A percentile compares a stretch with the other conserved stretches of the same genome.
Conservation (phyloP, 805 yeast species). For the Wickerhamiella occidentalis region DNA sequence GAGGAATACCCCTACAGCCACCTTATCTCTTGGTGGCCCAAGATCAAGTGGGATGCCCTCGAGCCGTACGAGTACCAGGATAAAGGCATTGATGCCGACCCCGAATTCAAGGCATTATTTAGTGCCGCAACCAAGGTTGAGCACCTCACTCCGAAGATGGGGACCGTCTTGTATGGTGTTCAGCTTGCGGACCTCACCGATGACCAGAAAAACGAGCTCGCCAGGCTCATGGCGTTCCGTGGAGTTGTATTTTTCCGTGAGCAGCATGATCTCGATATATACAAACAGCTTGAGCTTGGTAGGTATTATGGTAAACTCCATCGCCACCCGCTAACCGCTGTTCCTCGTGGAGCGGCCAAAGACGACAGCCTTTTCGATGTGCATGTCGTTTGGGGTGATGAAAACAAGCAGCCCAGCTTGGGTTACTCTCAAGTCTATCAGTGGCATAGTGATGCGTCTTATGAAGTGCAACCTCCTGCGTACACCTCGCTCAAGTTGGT, state of each 20-base stretch:
- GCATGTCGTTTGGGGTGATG: conserved; percentile 23
- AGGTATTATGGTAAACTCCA: conserved; percentile 37
- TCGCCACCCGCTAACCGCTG: conserved; percentile 33
- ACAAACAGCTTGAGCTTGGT: conserved; percentile 36
- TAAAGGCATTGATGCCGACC: conserved; percentile 25
- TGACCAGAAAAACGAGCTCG: conserved; percentile 38
- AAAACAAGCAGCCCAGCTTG: conserved; percentile 17
- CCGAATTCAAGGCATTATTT: conserved; percentile 31
- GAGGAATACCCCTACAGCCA: conserved; percentile 18
- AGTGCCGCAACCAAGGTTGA: conserved; percentile 34
- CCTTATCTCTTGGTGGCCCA: conserved; percentile 24
- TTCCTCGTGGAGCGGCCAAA: conserved; percentile 36
- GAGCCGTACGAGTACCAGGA: conserved; percentile 18
- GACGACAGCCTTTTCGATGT: conserved; percentile 32
- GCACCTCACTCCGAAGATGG: conserved; percentile 36
- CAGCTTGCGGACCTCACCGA: conserved; percentile 35
- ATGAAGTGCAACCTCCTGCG: conserved; percentile 65
- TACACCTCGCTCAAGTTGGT: conserved; percentile 53
- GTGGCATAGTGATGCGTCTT: conserved; percentile 71
- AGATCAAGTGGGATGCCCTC: conserved; percentile 23
- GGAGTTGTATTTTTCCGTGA: conserved; percentile 41
- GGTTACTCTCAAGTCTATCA: conserved; percentile 23
- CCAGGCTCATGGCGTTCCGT: conserved; percentile 37
- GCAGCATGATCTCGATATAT: conserved; percentile 33
- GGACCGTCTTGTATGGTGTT: conserved; percentile 41